phyloP scores from a whole-genome alignment of 805 yeast genomes.

The Kregervanrija delftensis region DNA sequence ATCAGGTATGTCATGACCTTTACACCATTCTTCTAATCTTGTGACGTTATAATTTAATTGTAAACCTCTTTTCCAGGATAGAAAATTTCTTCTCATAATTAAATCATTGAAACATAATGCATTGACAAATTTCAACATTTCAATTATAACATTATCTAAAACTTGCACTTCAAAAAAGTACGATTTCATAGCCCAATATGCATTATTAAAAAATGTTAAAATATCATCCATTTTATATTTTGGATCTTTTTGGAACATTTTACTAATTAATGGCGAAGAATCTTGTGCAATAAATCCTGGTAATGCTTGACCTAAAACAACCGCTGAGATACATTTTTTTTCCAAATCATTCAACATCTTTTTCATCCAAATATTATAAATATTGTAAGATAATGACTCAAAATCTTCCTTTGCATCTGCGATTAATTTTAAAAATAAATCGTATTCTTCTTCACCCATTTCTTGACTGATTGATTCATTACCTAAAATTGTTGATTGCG shows the following conservation, averaged over 20 bases:
- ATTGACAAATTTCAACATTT: constrained; percentile 79
- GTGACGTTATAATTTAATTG: constrained; percentile 96
- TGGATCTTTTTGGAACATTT: constrained; percentile 65
- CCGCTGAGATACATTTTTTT: constrained; percentile 91
- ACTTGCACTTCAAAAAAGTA: constrained; percentile 83
- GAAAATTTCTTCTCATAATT: constrained; percentile 87
- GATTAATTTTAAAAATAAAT: constrained; percentile 81
- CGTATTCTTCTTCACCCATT: constrained; percentile 85
- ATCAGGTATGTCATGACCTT: constrained; percentile 83
- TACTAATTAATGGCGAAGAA: constrained; percentile 69
- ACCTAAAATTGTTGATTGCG: constrained; percentile 84
- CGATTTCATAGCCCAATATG: constrained; percentile 88
- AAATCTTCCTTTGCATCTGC: constrained; percentile 91
- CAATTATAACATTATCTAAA: constrained; percentile 75
- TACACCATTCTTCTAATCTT: constrained; percentile 97
- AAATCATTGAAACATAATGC: constrained; percentile 92
- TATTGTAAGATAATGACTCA: constrained; percentile 86
- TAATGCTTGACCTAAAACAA: constrained; percentile 85
- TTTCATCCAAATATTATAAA: constrained; percentile 96
- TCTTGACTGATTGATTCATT: constrained; percentile 74
- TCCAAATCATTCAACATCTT: constrained; percentile 86
- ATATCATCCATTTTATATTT: constrained; percentile 93
- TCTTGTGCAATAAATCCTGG: constrained; percentile 95
- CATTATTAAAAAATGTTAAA: constrained; percentile 79
- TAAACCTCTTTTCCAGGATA: constrained; percentile 96